These are phyloP conservation scores for Candida hungchunana DNA, from an alignment of 805 yeast species.

Conservation along the genomic window DNA sequence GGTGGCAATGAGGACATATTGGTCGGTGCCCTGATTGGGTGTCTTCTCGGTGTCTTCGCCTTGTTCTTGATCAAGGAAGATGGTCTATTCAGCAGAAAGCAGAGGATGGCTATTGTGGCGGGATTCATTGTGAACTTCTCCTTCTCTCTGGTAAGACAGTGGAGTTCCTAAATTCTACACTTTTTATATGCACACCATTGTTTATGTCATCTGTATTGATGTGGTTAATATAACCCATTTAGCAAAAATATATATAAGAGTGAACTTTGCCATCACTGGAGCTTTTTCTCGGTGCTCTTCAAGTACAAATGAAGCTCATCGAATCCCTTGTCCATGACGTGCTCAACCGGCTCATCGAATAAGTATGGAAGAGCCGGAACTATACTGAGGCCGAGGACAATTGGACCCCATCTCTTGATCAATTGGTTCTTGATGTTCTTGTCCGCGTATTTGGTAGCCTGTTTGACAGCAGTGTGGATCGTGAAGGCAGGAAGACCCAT, in stretches of 20 bases:
- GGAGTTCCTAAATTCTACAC: constrained; percentile 18
- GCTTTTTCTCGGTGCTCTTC: constrained; percentile 11
- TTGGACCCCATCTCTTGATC: constrained; percentile 68
- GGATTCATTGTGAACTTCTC: constrained; percentile 68
- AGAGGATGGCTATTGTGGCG: constrained; percentile 61
- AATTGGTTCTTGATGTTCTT: constrained; percentile 47
- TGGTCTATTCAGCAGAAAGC: constrained; percentile 57
- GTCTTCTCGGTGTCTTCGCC: constrained; percentile 69
- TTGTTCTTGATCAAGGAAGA: constrained; percentile 59
- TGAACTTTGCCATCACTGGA: constrained; percentile 11
- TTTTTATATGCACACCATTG: too few species aligned
- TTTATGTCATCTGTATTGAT: too few species aligned
- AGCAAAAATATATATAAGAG: background rate
- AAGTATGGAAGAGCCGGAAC: constrained; percentile 76
- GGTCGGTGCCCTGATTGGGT: constrained; percentile 69
- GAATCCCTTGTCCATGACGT: constrained; percentile 58
- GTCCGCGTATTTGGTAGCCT: constrained; percentile 54
- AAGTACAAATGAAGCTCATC: constrained; percentile 39
- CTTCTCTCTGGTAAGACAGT: constrained; percentile 52
- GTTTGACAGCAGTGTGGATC: constrained; percentile 70
- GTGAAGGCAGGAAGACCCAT: constrained; percentile 89
- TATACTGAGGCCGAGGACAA: constrained; percentile 68
- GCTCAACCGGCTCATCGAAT: constrained; percentile 81
- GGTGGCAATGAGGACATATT: constrained; percentile 63
- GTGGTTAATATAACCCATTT: too few species aligned